Evolutionary conservation across 805 yeast species (phyloP).

Genomic region (Yarrowia hollandica): DNA sequence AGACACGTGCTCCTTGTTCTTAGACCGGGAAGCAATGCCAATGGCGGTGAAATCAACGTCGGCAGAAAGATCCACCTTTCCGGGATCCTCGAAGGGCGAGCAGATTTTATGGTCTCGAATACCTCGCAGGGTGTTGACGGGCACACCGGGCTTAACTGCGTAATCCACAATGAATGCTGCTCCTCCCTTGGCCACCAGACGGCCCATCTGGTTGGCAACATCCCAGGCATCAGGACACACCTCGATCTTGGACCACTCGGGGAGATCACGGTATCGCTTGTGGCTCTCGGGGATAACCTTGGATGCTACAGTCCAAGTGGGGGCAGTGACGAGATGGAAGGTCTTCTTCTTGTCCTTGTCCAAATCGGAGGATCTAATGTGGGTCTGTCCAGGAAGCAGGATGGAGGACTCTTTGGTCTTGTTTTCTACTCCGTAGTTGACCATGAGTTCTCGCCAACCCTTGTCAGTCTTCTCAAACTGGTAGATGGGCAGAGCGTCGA

Average conservation of each 20-base stretch:
- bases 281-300: conserved; percentile 52
- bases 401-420: conserved; percentile 31
- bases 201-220: conserved; percentile 55
- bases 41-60: conserved; percentile 79
- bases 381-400: conserved; percentile 37
- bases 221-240: conserved; percentile 72
- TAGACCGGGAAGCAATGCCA: conserved; percentile 40
- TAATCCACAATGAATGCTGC: conserved; percentile 76
- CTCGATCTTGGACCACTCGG: conserved; percentile 62
- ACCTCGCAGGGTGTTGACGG: conserved; percentile 72
- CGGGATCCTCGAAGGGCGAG: conserved; percentile 72
- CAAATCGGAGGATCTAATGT: conserved; percentile 23
- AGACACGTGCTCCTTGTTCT: conserved; percentile 36
- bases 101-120: conserved; percentile 71
- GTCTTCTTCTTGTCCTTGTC: conserved; percentile 34
- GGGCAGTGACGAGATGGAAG: conserved; percentile 59
- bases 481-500: conserved; percentile 80
- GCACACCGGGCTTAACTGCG: conserved; percentile 61
- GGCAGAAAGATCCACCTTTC: conserved; percentile 76
- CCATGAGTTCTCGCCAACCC: conserved; percentile 80
- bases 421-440: conserved; percentile 50
- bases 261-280: conserved; percentile 54
- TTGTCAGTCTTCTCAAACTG: conserved; percentile 57
- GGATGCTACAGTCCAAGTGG: conserved; percentile 63
- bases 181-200: conserved; percentile 51